These are phyloP conservation scores for Venturiaceae sp. DNA, from an alignment of 2,329 filamentous ascomycete genomes.

Conservation along the genomic window DNA sequence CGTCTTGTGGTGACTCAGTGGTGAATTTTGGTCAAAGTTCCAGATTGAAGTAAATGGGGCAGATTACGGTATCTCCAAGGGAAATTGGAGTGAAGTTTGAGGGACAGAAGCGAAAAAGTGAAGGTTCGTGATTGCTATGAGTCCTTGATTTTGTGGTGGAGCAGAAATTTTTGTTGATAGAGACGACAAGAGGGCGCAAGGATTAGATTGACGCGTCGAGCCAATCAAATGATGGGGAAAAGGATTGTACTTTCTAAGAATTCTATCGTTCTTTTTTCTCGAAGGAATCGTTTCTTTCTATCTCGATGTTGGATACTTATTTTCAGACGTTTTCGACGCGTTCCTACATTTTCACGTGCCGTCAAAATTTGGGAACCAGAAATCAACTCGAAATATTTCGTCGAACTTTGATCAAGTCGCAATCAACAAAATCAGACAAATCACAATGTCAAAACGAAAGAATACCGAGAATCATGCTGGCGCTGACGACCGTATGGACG, in stretches of 20 bases:
- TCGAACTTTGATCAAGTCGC: neutral
- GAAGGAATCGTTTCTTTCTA: no score
- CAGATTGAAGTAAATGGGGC: no score
- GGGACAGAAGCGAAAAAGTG: no score
- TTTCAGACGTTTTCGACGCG: neutral
- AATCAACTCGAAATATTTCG: neutral
- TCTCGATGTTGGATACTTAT: no score
- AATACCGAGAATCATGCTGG: neutral
- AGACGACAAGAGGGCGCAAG: neutral
- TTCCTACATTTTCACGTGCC: neutral
- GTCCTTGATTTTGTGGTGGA: no score
- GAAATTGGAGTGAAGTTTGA: no score
- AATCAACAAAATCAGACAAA: neutral
- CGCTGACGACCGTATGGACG: neutral
- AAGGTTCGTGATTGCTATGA: no score
- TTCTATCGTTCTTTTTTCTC: no score
- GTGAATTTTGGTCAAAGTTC: no score
- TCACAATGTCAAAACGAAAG: conserved; percentile 6
- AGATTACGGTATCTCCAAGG: no score
- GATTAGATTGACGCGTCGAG: neutral
- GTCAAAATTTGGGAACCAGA: neutral
- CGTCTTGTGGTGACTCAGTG: neutral
- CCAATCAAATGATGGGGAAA: neutral
- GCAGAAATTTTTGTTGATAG: neutral
- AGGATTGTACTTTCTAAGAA: no score